These are phyloP conservation scores for Arabidopsis thaliana DNA, from an alignment of 345 rosid species.

Conservation along the genomic window DNA sequence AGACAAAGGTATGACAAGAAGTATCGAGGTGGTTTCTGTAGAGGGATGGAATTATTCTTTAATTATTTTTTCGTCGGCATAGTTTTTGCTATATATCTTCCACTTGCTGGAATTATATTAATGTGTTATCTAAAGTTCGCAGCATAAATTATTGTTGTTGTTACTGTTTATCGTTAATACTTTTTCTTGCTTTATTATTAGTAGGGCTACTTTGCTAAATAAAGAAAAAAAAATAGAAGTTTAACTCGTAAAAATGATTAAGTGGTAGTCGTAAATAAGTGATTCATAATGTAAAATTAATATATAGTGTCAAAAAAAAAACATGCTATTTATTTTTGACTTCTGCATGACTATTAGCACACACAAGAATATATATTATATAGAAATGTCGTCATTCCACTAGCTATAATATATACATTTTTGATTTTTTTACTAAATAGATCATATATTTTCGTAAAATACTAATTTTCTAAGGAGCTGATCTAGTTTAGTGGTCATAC, in stretches of 20 bases:
- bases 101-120: conserved; percentile 23
- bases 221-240: not conserved
- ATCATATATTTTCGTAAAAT: no score
- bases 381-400: conserved; percentile 19
- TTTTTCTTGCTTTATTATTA: not conserved
- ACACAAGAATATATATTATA: not conserved
- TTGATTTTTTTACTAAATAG: no score
- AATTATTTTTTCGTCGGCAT: not conserved
- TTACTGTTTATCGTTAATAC: not conserved
- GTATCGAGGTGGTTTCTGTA: conserved; percentile 15
- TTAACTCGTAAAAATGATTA: not conserved
- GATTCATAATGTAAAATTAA: no score
- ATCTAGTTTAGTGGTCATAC: conserved; percentile 35
- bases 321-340: no score
- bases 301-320: no score
- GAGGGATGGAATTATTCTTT: conserved; percentile 7
- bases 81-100: conserved; percentile 29
- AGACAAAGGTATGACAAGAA: not conserved
- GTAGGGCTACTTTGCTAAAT: not conserved
- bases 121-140: not conserved
- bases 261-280: not conserved
- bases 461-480: not conserved
- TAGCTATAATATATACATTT: not conserved
- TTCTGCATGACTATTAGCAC: not conserved
- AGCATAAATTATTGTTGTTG: not conserved